Evolutionary conservation across 2,329 filamentous ascomycete genomes (phyloP), one percentile per base, ranked within the genome.

Genomic region (Proliferodiscus dingleyae): DNA sequence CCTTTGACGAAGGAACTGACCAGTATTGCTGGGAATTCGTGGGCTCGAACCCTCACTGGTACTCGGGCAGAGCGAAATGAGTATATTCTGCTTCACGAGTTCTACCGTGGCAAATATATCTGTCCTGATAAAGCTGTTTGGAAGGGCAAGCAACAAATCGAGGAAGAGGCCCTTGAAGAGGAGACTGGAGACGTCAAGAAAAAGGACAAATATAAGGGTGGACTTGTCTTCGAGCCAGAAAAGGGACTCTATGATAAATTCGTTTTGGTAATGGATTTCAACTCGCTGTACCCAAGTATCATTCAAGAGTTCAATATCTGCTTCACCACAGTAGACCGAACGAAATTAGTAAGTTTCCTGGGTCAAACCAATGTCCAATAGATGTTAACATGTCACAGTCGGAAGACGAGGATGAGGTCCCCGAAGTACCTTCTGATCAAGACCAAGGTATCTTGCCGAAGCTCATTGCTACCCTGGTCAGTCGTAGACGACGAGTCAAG

Each of bases 291-390:
- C 61, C 93, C 93, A 24, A 96, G 97, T 96, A 97, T 98, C 62
- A 98, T 98, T 51, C 94, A 98, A 63, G 94, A 98, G 75, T 98
- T 83, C 71, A 98, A 98, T 68, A 98, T 98, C 58, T 98, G 94
- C 72, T 98, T 98, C 68, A 98, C 93, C 2, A 98, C 94, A 0
- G 89, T 98, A 5, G 87, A 97, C 51, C 78, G 93, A 57, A 74
- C 78, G 32, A 72, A 78, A 50, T 70, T 84, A 58, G 85, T 89
- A 77, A 71, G 81, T 67, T 19, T 16, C 19, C 9, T 22, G 15
- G 15, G 9, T 19, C 19, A 13, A 10, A 18, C 4, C 15, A 10
- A 13, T 7, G 23, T 43, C 16, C 36, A 23, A 23, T 43, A 29
- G 6, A 21, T 30, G 43, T 51, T 60, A 46, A 59, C 29, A 40